Percentiles rank a stretch among this genome's conserved stretches.
phyloP scores from a whole-genome alignment of 495 filamentous ascomycete genomes.

The Aspergillus sclerotiicarbonarius region DNA sequence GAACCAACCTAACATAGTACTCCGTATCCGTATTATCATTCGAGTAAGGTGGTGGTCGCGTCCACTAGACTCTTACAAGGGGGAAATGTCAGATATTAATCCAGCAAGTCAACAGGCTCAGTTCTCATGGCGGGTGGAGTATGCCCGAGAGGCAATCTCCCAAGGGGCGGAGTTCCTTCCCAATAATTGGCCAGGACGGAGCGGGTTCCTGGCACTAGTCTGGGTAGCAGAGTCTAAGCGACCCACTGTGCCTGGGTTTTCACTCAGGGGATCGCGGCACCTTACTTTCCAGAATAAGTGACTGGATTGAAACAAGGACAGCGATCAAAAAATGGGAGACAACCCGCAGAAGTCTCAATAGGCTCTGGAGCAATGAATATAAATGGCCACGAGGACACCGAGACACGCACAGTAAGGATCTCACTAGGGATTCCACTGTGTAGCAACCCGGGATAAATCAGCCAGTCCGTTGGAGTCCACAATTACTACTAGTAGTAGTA shows the following conservation, averaged over 20 bases:
- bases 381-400: too few relatives aligned
- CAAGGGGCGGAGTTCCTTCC: background rate
- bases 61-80: too few relatives aligned
- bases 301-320: background rate
- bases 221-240: constrained; percentile 14
- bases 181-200: background rate
- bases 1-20: too few relatives aligned
- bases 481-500: too few relatives aligned
- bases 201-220: constrained; percentile 6
- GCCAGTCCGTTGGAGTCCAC: background rate
- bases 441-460: background rate
- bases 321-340: background rate
- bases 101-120: background rate
- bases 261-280: constrained; percentile 3
- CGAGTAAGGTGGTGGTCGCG: too few relatives aligned
- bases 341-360: background rate
- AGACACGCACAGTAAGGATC: too few relatives aligned
- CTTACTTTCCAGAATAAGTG: constrained; percentile 6
- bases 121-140: constrained; percentile 1
- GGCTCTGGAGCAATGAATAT: too few relatives aligned
- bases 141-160: background rate
- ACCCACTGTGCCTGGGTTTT: constrained; percentile 13
- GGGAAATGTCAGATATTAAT: background rate
- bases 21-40: too few relatives aligned
- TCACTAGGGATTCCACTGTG: background rate